Base-by-base conservation (phyloP, 2,329 filamentous ascomycete species). In the Nannizziopsis arthrosporioides region DNA sequence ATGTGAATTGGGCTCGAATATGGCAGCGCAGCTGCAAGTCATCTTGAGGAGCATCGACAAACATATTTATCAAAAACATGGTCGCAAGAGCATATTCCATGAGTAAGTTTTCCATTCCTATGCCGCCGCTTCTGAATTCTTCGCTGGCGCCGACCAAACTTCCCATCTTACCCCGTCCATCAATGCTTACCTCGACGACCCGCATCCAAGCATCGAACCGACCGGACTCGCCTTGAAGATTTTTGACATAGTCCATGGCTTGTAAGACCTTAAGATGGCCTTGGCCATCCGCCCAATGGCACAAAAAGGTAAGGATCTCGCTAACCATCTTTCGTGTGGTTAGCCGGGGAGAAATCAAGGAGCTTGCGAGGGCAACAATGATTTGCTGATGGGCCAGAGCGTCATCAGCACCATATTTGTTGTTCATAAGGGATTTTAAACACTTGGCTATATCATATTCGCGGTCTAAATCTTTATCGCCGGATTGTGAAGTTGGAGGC, bases 61-160 rank as follows among this genome's bases (percentile, higher is more conserved):
- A 78, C 83, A 93, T 94, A 70, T 96, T 98, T 73, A 96, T 80
- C 61, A 98, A 75, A 63, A 96, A 88, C 60, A 98, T 77, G 1
- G 89, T 94, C 31, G 90, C 86, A 42, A 96, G 86, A 35, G 89
- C 90, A 62, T 98, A 98, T 75, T 98, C 92, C 92, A 98, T 96
- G 47, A 98, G 76, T 60, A 95, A 73, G 67, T 96, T 96, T 75
- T 98, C 92, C 82, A 96, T 94, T 64, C 92, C 92, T 61, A 95
- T 93, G 55, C 92, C 92, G 55, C 92, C 92, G 59, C 85, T 94
- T 57, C 92, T 84, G 51, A 94, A 82, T 70, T 98, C 92, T 60
- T 96, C 92, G 61, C 88, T 95, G 30, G 92, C 92, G 55, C 92
- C 92, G 22, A 98, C 92, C 58, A 96, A 73, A 69, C 89, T 95